phyloP scores from a whole-genome alignment of 805 yeast genomes.

The Myxozyma kluyveri region DNA sequence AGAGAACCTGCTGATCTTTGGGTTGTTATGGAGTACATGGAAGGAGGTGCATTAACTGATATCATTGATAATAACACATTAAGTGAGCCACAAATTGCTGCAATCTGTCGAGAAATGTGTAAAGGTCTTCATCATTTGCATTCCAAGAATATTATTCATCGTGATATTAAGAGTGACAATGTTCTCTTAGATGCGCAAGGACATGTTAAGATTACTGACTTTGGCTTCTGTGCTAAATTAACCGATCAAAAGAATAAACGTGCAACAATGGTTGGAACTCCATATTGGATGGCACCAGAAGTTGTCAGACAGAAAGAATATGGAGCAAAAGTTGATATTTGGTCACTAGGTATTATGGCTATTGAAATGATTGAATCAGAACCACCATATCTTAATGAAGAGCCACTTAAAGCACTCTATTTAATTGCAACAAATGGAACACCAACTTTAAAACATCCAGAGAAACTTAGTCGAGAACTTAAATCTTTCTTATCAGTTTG shows the following conservation, averaged over 20 bases:
- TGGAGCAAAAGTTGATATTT: constrained; percentile 77
- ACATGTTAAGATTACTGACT: constrained; percentile 90
- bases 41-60: constrained; percentile 96
- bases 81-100: constrained; percentile 84
- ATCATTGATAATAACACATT: constrained; percentile 84
- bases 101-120: constrained; percentile 84
- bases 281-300: constrained; percentile 91
- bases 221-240: constrained; percentile 79
- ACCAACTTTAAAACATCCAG: constrained; percentile 71
- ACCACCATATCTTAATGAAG: constrained; percentile 79
- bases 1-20: constrained; percentile 78
- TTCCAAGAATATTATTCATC: constrained; percentile 86
- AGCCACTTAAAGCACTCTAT: constrained; percentile 72
- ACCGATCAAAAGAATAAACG: constrained; percentile 70
- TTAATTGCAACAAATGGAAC: constrained; percentile 79
- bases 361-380: constrained; percentile 85
- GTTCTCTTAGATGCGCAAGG: constrained; percentile 79
- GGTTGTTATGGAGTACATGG: constrained; percentile 99
- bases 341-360: constrained; percentile 84
- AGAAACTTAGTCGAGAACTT: constrained; percentile 65
- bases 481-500: constrained; percentile 87
- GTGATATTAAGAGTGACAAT: constrained; percentile 96
- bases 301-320: constrained; percentile 76
- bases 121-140: constrained; percentile 91
- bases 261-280: constrained; percentile 85